Conservation (phyloP, 2,329 filamentous ascomycete genomes). For the Escovopsis sp. region DNA sequence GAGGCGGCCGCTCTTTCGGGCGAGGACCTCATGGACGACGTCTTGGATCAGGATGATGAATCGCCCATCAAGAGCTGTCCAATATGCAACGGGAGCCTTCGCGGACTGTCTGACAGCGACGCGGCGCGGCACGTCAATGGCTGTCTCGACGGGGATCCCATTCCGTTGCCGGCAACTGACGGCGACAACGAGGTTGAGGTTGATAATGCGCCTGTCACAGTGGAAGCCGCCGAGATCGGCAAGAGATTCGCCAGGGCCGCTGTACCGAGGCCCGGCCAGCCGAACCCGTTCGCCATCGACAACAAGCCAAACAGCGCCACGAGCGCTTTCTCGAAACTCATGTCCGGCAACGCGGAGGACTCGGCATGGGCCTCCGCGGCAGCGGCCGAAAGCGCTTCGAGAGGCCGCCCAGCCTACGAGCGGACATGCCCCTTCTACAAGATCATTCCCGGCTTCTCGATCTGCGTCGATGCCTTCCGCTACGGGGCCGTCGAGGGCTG, state of each 20-base stretch:
- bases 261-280: slow-evolving; percentile 64
- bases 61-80: slow-evolving; percentile 43
- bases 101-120: slow-evolving; percentile 46
- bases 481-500: slow-evolving; percentile 90
- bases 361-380: slow-evolving; percentile 80
- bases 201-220: slow-evolving; percentile 9
- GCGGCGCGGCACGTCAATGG: slow-evolving; percentile 79
- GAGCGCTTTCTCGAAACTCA: slow-evolving; percentile 83
- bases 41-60: slow-evolving; percentile 18
- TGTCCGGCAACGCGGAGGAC: slow-evolving; percentile 85
- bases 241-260: slow-evolving; percentile 53
- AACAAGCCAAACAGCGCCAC: slow-evolving; percentile 21
- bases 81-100: slow-evolving; percentile 56
- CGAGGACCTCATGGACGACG: slow-evolving; percentile 21
- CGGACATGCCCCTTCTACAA: slow-evolving; percentile 97
- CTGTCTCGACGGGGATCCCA: slow-evolving; percentile 72
- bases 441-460: slow-evolving; percentile 82
- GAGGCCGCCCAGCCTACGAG: slow-evolving; percentile 75
- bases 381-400: slow-evolving; percentile 58
- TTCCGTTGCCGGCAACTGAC: slow-evolving; percentile 32
- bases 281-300: slow-evolving; percentile 56
- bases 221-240: slow-evolving; percentile 26
- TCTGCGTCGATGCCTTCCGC: slow-evolving; percentile 90
- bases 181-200: slow-evolving; percentile 5
- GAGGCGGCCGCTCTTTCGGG: slow-evolving; percentile 28